A percentile compares a stretch with the other conserved stretches of the same genome.
Evolutionary conservation across 108 stramenopile species (phyloP).

Genomic region (Cyclotella kingstonii): DNA sequence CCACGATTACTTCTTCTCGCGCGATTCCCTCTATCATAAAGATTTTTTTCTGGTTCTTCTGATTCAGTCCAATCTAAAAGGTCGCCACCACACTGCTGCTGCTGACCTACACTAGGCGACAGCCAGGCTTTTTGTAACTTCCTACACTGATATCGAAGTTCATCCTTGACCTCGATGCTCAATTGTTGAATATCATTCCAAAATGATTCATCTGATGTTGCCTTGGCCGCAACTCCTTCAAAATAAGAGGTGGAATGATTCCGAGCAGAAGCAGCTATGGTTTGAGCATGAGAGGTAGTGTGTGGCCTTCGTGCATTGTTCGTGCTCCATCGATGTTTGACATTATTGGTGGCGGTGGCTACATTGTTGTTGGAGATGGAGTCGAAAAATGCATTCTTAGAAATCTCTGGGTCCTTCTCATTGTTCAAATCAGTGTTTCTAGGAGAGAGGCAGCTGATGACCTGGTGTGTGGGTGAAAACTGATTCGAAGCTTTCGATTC

Average conservation of each 20-base stretch:
- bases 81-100: not conserved
- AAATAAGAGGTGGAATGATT: not conserved
- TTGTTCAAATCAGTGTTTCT: no score
- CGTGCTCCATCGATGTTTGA: not conserved
- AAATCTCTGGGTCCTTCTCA: no score
- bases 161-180: constrained; percentile 7
- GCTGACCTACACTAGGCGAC: not conserved
- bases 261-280: not conserved
- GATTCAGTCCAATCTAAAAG: constrained; percentile 8
- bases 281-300: constrained; percentile 1
- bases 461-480: no score
- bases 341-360: not conserved
- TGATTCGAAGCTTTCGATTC: no score
- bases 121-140: constrained; percentile 8
- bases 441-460: no score
- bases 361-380: not conserved
- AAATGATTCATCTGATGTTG: not conserved
- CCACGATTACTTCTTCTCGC: constrained; percentile 1
- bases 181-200: constrained; percentile 11
- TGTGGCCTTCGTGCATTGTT: constrained; percentile 3
- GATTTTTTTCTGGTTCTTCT: not conserved
- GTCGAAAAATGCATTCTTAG: no score
- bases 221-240: not conserved
- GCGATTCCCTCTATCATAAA: not conserved
- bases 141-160: not conserved